Percentiles rank a stretch among this genome's conserved stretches.
Conservation (phyloP, 768 basidiomycete genomes). For the Pleurotus pulmonarius region DNA sequence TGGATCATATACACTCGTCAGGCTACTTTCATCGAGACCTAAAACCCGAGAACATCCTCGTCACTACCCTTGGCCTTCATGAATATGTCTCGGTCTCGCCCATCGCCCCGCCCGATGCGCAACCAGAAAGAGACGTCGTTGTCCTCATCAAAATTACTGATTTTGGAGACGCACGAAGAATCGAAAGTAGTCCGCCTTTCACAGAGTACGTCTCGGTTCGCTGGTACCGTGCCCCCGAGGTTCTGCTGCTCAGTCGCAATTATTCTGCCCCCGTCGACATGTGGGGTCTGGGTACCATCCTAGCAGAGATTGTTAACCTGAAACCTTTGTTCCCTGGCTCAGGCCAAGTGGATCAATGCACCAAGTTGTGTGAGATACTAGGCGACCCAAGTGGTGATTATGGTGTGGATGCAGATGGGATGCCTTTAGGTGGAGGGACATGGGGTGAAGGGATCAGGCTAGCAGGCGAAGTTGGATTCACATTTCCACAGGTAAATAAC, state of each 20-base stretch:
- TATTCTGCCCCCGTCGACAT: slow-evolving; percentile 98
- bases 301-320: slow-evolving; percentile 94
- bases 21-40: slow-evolving; percentile 99
- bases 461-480: slow-evolving; percentile 81
- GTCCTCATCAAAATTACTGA: slow-evolving; percentile 98
- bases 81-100: slow-evolving; percentile 85
- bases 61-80: slow-evolving; percentile 93
- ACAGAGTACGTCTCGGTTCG: slow-evolving; percentile 98
- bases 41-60: slow-evolving; percentile 98
- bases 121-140: slow-evolving; percentile 88
- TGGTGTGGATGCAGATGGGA: slow-evolving; percentile 67
- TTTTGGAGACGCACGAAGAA: slow-evolving; percentile 94
- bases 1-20: slow-evolving; percentile 86
- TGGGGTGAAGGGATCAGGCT: slow-evolving; percentile 87
- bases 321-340: slow-evolving; percentile 96
- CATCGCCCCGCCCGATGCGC: slow-evolving; percentile 53
- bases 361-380: slow-evolving; percentile 82
- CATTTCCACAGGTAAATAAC: slow-evolving; percentile 80
- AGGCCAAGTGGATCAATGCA: slow-evolving; percentile 90
- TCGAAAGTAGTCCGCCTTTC: slow-evolving; percentile 83
- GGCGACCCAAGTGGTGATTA: slow-evolving; percentile 89
- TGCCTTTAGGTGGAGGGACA: slow-evolving; percentile 76
- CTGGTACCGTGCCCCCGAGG: slow-evolving; percentile 99
- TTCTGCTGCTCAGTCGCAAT: slow-evolving; percentile 86
- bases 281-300: slow-evolving; percentile 99